Conservation (phyloP, 2,329 filamentous ascomycete species). For the Drechslerella dactyloides region DNA sequence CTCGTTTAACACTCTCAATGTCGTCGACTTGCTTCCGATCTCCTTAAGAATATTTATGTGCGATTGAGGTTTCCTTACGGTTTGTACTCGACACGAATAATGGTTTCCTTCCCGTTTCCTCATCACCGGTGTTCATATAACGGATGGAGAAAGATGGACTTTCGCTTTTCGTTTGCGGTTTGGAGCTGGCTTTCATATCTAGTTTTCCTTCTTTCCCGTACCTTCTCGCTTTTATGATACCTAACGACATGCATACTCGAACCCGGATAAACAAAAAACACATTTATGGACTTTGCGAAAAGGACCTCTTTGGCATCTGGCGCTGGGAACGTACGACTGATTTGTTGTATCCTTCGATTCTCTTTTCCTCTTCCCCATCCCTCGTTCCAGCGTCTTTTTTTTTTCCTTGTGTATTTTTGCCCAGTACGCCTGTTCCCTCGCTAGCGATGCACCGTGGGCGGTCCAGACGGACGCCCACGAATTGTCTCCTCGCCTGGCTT, state of each 20-base stretch:
- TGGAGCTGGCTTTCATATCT: constrained; percentile 14
- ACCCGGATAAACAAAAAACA: constrained; percentile 50
- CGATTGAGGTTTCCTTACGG: background rate
- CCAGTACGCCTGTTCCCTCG: no score
- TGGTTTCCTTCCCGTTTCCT: background rate
- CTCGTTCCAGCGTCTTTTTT: background rate
- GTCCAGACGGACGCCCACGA: no score
- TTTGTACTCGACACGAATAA: background rate
- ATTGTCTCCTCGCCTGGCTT: no score
- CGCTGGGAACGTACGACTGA: constrained; percentile 38
- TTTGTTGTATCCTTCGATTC: constrained; percentile 50
- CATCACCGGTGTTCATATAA: background rate
- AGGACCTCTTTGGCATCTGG: constrained; percentile 42
- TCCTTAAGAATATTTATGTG: background rate
- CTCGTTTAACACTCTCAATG: no score
- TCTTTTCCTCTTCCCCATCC: constrained; percentile 16
- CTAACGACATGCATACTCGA: constrained; percentile 51
- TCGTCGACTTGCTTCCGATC: no score
- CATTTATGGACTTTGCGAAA: constrained; percentile 49
- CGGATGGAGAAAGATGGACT: background rate
- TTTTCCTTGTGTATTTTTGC: no score
- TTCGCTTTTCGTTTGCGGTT: constrained; percentile 43
- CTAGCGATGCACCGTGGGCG: no score
- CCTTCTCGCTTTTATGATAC: constrained; percentile 39
- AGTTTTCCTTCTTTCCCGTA: constrained; percentile 3